These are phyloP conservation scores for Trifolium subterraneum DNA, from an alignment of 306 rosid genomes.

Conservation along the genomic window DNA sequence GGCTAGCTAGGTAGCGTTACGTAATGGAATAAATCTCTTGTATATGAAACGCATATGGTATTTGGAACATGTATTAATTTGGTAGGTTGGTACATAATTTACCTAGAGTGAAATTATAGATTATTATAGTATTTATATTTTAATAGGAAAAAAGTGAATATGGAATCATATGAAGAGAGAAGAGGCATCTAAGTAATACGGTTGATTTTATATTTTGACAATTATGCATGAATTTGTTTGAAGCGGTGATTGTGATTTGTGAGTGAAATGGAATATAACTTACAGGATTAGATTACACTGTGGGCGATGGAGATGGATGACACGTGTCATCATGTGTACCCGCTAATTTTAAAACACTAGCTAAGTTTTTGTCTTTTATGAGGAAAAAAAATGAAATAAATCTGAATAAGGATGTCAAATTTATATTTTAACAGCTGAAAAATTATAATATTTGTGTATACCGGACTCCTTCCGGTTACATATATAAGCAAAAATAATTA, in stretches of 20 bases:
- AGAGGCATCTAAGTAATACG: neutral
- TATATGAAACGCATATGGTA: neutral
- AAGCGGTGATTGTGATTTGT: neutral
- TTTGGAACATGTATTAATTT: slow-evolving; percentile 15
- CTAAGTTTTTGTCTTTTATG: slow-evolving; percentile 41
- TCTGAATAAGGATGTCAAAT: neutral
- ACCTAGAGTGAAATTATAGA: neutral
- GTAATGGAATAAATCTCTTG: slow-evolving; percentile 41
- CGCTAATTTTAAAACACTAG: slow-evolving; percentile 14
- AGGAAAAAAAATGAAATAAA: neutral
- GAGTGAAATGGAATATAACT: slow-evolving; percentile 13
- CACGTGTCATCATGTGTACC: slow-evolving; percentile 30
- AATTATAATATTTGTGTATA: too few relatives aligned
- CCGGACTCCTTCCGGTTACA: too few relatives aligned
- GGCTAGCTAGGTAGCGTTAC: slow-evolving; percentile 38
- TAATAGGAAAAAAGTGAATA: neutral
- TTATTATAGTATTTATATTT: neutral
- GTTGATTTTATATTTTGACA: slow-evolving; percentile 18
- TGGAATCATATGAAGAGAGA: neutral
- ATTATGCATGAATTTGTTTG: slow-evolving; percentile 40
- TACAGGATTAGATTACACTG: slow-evolving; percentile 21
- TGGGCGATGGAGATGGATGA: slow-evolving; percentile 12
- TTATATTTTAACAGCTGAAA: neutral
- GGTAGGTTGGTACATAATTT: slow-evolving; percentile 25
- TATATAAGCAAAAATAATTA: too few relatives aligned